phyloP scores from a whole-genome alignment of 805 yeast genomes.

The Naumovozyma baii region DNA sequence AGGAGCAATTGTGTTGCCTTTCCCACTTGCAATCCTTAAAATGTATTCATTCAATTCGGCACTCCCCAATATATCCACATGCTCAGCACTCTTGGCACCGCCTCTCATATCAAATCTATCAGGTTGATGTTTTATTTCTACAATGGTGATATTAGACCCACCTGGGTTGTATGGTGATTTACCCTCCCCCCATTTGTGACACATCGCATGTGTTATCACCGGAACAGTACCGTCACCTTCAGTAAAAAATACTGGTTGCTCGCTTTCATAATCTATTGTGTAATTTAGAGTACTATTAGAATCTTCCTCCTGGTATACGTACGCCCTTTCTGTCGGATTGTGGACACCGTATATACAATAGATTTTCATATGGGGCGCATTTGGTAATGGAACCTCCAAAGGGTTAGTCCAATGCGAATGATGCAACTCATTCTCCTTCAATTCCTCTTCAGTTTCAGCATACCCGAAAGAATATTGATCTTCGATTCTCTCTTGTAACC shows the following conservation, averaged over 20 bases:
- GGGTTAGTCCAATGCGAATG: conserved; percentile 91
- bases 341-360: conserved; percentile 95
- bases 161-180: conserved; percentile 72
- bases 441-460: conserved; percentile 50
- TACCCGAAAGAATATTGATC: conserved; percentile 75
- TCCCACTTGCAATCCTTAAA: conserved; percentile 72
- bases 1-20: conserved; percentile 57
- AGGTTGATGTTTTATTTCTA: conserved; percentile 90
- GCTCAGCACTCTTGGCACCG: conserved; percentile 96
- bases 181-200: conserved; percentile 79
- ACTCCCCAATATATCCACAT: conserved; percentile 90
- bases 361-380: conserved; percentile 85
- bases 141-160: conserved; percentile 57
- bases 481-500: conserved; percentile 58
- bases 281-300: conserved; percentile 47
- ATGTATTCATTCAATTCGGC: conserved; percentile 85
- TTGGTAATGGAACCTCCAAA: conserved; percentile 79
- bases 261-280: conserved; percentile 57
- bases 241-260: conserved; percentile 62
- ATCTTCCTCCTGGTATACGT: conserved; percentile 68
- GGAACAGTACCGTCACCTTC: conserved; percentile 98
- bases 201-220: conserved; percentile 74
- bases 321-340: conserved; percentile 90
- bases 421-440: conserved; percentile 54
- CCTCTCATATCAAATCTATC: conserved; percentile 91